Conservation (phyloP, 208 protist genomes). For the Leishmania tarentolae region DNA sequence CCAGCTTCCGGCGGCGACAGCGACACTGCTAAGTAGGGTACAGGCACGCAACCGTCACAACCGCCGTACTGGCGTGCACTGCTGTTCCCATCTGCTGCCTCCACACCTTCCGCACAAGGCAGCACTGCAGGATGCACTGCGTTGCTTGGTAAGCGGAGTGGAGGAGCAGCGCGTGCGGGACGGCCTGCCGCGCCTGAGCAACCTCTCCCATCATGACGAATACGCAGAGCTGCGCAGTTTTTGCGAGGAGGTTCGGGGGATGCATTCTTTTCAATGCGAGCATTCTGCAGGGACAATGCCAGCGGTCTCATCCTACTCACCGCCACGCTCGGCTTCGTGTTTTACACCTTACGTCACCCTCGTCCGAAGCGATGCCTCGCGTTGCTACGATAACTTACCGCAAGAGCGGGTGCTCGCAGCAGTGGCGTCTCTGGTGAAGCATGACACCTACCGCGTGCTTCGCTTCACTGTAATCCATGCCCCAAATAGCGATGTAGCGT, state of each 20-base stretch:
- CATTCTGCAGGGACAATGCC: background rate
- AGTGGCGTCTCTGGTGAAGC: slow-evolving; percentile 39
- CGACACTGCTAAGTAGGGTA: background rate
- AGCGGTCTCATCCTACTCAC: background rate
- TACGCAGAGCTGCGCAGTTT: slow-evolving; percentile 75
- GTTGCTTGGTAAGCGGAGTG: slow-evolving; percentile 54
- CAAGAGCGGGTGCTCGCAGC: slow-evolving; percentile 50
- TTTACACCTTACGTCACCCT: slow-evolving; percentile 13
- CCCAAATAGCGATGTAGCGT: background rate
- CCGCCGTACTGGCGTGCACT: no score
- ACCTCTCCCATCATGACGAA: slow-evolving; percentile 56
- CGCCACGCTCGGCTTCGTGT: background rate
- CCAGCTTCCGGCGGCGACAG: slow-evolving; percentile 7
- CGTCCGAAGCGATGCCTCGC: slow-evolving; percentile 56
- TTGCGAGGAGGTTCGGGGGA: slow-evolving; percentile 27
- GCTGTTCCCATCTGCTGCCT: background rate
- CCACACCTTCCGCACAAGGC: slow-evolving; percentile 19
- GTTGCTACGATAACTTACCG: slow-evolving; percentile 75
- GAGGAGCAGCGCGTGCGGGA: slow-evolving; percentile 39
- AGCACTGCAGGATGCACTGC: slow-evolving; percentile 45
- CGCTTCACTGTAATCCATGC: slow-evolving; percentile 16
- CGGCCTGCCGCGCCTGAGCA: slow-evolving; percentile 37
- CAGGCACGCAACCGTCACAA: background rate
- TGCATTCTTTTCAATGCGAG: background rate
- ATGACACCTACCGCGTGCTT: slow-evolving; percentile 55